These are phyloP conservation scores for Trapa bicornis DNA, from an alignment of 345 rosid species.

Conservation along the genomic window DNA sequence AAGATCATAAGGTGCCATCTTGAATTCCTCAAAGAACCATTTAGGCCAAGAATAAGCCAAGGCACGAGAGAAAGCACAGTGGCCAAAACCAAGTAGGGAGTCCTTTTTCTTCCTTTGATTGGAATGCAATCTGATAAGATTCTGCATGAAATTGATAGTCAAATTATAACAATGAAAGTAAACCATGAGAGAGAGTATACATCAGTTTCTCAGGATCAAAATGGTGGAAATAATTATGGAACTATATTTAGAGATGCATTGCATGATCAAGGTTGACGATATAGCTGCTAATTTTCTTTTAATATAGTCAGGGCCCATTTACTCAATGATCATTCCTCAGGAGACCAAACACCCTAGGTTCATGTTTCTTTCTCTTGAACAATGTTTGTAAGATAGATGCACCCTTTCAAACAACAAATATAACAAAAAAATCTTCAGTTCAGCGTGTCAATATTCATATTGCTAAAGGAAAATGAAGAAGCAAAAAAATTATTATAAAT, in stretches of 20 bases:
- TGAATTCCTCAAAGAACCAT: conserved; percentile 44
- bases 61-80: conserved; percentile 73
- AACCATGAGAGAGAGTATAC: background rate
- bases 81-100: conserved; percentile 69
- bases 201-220: background rate
- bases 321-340: background rate
- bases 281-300: background rate
- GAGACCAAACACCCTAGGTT: background rate
- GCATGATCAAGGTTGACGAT: background rate
- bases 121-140: conserved; percentile 90
- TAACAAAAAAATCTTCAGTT: background rate
- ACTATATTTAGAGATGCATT: background rate
- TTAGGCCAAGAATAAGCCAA: conserved; percentile 71
- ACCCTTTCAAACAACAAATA: background rate
- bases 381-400: background rate
- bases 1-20: conserved; percentile 42
- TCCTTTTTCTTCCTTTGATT: conserved; percentile 69
- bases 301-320: background rate
- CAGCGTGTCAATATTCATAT: background rate
- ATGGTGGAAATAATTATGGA: background rate
- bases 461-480: background rate
- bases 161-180: conserved; percentile 1
- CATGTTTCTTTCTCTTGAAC: too few relatives aligned
- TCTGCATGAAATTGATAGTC: conserved; percentile 25
- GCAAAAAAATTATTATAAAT: background rate